These are phyloP conservation scores for Fraxinus sp. DNA, from an alignment of 305 asterid species.

Conservation along the genomic window DNA sequence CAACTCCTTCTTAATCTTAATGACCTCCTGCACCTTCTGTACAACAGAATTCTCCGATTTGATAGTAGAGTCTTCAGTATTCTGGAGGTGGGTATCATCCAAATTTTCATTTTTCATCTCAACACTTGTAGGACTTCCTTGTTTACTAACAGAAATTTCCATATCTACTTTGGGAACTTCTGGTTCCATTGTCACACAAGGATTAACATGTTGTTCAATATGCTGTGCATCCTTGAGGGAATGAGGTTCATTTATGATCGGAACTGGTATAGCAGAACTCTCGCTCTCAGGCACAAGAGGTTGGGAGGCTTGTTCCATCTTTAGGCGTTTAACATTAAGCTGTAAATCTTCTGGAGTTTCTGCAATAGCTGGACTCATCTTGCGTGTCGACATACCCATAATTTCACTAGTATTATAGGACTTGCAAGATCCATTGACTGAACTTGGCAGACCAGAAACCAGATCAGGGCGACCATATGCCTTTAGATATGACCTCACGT, in stretches of 20 bases:
- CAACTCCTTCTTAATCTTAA: slow-evolving; percentile 58
- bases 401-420: slow-evolving; percentile 48
- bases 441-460: slow-evolving; percentile 43
- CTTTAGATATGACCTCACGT: slow-evolving; percentile 53
- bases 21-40: slow-evolving; percentile 42
- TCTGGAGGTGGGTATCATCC: slow-evolving; percentile 41
- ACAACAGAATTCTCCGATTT: slow-evolving; percentile 44
- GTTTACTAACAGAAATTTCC: slow-evolving; percentile 52
- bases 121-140: slow-evolving; percentile 37
- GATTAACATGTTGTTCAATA: slow-evolving; percentile 41
- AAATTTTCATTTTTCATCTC: slow-evolving; percentile 44
- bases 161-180: slow-evolving; percentile 55
- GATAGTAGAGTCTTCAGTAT: slow-evolving; percentile 44
- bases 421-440: slow-evolving; percentile 51
- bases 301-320: slow-evolving; percentile 62
- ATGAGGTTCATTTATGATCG: slow-evolving; percentile 44
- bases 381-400: slow-evolving; percentile 39
- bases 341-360: slow-evolving; percentile 66
- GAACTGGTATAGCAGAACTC: slow-evolving; percentile 39
- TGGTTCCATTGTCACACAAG: slow-evolving; percentile 42
- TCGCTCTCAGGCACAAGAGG: slow-evolving; percentile 48
- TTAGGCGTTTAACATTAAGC: slow-evolving; percentile 78
- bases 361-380: slow-evolving; percentile 44
- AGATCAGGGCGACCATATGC: slow-evolving; percentile 43
- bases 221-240: slow-evolving; percentile 38